These are phyloP conservation scores for Amanita brunnescens DNA, from an alignment of 768 basidiomycete species.

Conservation along the genomic window DNA sequence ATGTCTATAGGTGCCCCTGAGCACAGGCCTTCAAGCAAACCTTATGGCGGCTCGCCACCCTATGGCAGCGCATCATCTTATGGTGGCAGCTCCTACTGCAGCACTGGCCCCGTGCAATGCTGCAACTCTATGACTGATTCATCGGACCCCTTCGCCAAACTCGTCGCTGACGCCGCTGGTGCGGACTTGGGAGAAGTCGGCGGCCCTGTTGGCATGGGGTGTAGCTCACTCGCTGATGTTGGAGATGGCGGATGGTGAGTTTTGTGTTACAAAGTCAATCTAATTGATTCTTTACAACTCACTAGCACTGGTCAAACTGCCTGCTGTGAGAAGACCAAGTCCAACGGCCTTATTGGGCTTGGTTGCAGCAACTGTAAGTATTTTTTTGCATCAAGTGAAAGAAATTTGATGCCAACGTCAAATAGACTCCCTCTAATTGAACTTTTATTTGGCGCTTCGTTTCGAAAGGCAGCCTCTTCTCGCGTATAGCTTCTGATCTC, in stretches of 20 bases:
- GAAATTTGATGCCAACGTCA: not conserved
- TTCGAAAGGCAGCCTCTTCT: not conserved
- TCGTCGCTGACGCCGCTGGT: constrained; percentile 24
- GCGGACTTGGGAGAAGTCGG: constrained; percentile 15
- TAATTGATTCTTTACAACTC: not conserved
- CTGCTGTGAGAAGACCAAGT: constrained; percentile 38
- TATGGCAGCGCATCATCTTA: too few species aligned
- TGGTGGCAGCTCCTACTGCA: constrained; percentile 29
- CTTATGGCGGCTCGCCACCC: constrained; percentile 12
- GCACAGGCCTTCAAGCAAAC: constrained; percentile 24
- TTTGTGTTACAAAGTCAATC: not conserved
- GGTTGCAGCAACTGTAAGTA: constrained; percentile 36
- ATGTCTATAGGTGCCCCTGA: constrained; percentile 26
- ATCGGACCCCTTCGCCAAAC: constrained; percentile 7
- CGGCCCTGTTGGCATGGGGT: constrained; percentile 26
- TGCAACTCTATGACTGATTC: constrained; percentile 26
- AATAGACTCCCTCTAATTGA: constrained; percentile 16
- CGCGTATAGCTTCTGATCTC: not conserved
- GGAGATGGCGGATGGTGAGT: constrained; percentile 25
- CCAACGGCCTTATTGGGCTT: constrained; percentile 33
- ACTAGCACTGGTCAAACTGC: constrained; percentile 30
- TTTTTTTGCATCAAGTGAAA: not conserved
- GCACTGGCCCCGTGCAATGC: constrained; percentile 35
- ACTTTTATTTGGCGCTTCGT: not conserved
- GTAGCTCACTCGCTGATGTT: constrained; percentile 23